Conservation (phyloP, 306 rosid species). For the Mimosa pudica region DNA sequence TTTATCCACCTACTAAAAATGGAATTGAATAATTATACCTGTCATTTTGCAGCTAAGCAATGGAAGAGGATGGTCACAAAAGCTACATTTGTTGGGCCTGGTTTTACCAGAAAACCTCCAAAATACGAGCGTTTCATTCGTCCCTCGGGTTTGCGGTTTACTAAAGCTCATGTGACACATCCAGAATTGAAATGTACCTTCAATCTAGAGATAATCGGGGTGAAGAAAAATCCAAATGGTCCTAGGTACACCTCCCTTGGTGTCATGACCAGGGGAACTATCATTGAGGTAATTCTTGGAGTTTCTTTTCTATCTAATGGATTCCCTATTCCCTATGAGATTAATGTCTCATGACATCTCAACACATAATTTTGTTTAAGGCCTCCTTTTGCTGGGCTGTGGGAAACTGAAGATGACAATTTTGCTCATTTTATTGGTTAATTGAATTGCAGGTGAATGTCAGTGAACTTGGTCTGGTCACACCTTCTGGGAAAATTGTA, state of each 20-base stretch:
- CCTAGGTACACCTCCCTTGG: constrained; percentile 90
- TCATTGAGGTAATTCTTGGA: constrained; percentile 68
- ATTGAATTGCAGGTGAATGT: constrained; percentile 75
- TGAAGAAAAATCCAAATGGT: constrained; percentile 94
- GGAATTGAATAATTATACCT: constrained; percentile 20
- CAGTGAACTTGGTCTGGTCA: constrained; percentile 91
- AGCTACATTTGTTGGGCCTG: constrained; percentile 92
- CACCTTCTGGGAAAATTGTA: constrained; percentile 95
- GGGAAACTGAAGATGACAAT: background rate
- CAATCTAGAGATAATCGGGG: constrained; percentile 85
- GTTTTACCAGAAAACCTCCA: constrained; percentile 79
- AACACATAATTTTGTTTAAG: background rate
- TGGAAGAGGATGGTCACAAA: constrained; percentile 98
- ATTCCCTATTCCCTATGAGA: background rate
- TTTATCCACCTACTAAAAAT: background rate
- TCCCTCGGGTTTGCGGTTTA: constrained; percentile 82
- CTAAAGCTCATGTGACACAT: constrained; percentile 93
- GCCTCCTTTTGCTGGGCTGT: background rate
- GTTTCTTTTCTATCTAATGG: constrained; percentile 13
- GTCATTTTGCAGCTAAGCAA: constrained; percentile 69
- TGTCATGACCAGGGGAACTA: constrained; percentile 89
- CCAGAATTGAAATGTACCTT: constrained; percentile 95
- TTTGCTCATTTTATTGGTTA: constrained; percentile 3
- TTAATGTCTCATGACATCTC: background rate
- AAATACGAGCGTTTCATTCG: constrained; percentile 91